Conservation (phyloP, 768 basidiomycete species). For the Clavaria fumosa region DNA sequence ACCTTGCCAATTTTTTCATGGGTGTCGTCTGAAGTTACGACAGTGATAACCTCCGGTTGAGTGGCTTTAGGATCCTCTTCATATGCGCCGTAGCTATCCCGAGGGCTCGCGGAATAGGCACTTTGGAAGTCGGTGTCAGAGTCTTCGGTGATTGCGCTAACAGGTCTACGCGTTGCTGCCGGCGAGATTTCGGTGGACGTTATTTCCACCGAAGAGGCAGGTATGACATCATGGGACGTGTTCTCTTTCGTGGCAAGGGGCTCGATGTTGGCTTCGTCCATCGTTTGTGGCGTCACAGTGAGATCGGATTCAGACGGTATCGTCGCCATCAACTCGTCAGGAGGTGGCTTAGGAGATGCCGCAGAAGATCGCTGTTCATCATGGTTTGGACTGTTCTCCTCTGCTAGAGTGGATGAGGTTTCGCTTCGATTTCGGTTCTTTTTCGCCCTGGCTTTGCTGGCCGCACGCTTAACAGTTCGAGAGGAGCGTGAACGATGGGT, state of each 20-base stretch:
- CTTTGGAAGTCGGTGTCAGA: slow-evolving; percentile 82
- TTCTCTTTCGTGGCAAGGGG: slow-evolving; percentile 27
- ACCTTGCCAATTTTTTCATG: slow-evolving; percentile 16
- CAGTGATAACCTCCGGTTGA: slow-evolving; percentile 10
- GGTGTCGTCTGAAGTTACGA: slow-evolving; percentile 9
- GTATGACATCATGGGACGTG: slow-evolving; percentile 23
- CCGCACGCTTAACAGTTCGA: slow-evolving; percentile 18
- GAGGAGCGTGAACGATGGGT: slow-evolving; percentile 29
- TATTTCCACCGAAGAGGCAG: slow-evolving; percentile 10
- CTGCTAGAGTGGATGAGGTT: slow-evolving; percentile 51
- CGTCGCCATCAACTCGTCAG: slow-evolving; percentile 15
- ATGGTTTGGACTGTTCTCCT: slow-evolving; percentile 16
- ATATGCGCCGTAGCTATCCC: slow-evolving; percentile 45
- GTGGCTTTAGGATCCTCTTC: slow-evolving; percentile 20
- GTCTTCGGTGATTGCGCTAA: slow-evolving; percentile 42
- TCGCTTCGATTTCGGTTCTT: slow-evolving; percentile 40
- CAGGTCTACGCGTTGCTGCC: slow-evolving; percentile 18
- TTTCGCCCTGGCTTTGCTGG: slow-evolving; percentile 19
- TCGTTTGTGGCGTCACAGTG: too few relatives aligned
- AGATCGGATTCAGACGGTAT: slow-evolving; percentile 22
- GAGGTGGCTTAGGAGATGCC: slow-evolving; percentile 14
- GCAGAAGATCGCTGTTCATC: slow-evolving; percentile 17
- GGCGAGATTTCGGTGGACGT: slow-evolving; percentile 24
- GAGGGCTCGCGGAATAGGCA: slow-evolving; percentile 65
- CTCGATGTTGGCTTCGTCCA: slow-evolving; percentile 19